Evolutionary conservation across 208 protist species (phyloP).

Genomic region (Eutreptiella sp.): DNA sequence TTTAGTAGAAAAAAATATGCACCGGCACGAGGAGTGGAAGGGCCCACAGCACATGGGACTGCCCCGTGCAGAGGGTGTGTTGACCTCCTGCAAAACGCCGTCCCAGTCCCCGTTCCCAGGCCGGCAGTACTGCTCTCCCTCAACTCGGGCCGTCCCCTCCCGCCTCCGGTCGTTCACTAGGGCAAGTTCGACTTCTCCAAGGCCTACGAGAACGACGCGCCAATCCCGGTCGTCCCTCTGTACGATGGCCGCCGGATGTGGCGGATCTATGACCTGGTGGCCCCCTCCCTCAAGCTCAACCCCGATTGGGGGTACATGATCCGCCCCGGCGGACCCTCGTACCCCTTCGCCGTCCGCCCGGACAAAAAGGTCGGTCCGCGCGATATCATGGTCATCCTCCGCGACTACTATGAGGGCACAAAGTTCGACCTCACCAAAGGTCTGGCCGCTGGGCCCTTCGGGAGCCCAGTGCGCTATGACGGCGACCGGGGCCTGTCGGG

Average conservation of each 20-base stretch:
- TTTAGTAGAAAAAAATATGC: too few species aligned
- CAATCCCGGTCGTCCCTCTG: constrained; percentile 31
- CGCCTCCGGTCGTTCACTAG: too few species aligned
- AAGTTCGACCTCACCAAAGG: constrained; percentile 36
- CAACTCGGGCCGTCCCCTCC: too few species aligned
- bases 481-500: too few species aligned
- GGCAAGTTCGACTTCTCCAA: constrained; percentile 34
- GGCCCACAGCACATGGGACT: too few species aligned
- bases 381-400: constrained; percentile 14
- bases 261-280: constrained; percentile 30
- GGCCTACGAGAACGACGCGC: constrained; percentile 19
- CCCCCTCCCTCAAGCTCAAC: constrained; percentile 11
- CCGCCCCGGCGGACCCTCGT: background rate
- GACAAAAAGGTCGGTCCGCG: constrained; percentile 21
- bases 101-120: too few species aligned
- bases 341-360: constrained; percentile 25
- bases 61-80: too few species aligned
- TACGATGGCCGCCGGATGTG: constrained; percentile 37
- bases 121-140: too few species aligned
- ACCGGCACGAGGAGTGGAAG: too few species aligned
- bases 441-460: constrained; percentile 33
- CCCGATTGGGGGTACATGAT: constrained; percentile 18
- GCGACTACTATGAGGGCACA: constrained; percentile 37
- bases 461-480: constrained; percentile 24
- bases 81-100: too few species aligned